Evolutionary conservation across 2,329 filamentous ascomycete species (phyloP), one percentile per base, ranked within the genome.

Genomic region (Trichoderma koningii): DNA sequence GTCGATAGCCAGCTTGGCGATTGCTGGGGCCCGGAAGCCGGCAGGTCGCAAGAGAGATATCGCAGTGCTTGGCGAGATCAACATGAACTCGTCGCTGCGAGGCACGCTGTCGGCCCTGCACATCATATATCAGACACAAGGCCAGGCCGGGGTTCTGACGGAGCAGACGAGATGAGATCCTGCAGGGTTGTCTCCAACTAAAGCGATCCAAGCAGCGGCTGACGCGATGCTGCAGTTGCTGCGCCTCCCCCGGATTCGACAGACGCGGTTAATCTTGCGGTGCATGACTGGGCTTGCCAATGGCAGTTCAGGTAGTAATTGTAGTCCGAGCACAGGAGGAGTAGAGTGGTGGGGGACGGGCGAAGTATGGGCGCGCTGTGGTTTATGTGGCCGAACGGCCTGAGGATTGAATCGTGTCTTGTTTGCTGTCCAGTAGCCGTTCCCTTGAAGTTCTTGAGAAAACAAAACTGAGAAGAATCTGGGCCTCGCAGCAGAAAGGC

Each of bases 181-280:
- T 62, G 57, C 57, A 62, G 48, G 57, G 57, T 28, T 52, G 21
- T 38, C 34, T 14, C 34, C 34, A 38, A 38, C 34, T 14, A 14
- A 14, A 38, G 34, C 3, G 12, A n/a, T 23, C 19, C 30, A 23
- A 23, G 10, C 47, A 42, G 47, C 38, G 38, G 34, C 47, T 41
- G 41, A 53, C 38, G 28, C 57, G 23, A 52, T 30, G 48, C 38
- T 52, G 57, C 57, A 52, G 30, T 38, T 52, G 57, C 57, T 62
- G 57, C 57, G 57, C 57, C 57, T 62, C 57, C 57, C 57, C 57
- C 57, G 30, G 57, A 62, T 62, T 62, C 44, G 52, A 21, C 34
- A 23, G 45, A 50, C 38, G 56, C 34, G 56, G 17, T 50, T 28
- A 38, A 51, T 12, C 15, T 19, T 34, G 48, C n/a, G 34, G 56